These are phyloP conservation scores for Digitaria exilis DNA, from an alignment of 202 grass and related monocot species.

Conservation along the genomic window DNA sequence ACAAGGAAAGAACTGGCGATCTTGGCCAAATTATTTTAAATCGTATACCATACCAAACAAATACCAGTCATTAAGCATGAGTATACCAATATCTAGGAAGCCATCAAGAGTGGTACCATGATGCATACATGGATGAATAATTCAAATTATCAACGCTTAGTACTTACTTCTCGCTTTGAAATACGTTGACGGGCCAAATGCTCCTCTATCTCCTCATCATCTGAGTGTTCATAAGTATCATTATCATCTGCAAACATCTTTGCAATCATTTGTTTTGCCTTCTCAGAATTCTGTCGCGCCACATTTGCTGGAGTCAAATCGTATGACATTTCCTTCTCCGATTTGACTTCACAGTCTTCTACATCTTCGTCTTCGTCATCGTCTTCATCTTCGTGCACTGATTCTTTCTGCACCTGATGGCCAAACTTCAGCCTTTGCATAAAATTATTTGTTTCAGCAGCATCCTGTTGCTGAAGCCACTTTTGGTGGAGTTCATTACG, in stretches of 20 bases:
- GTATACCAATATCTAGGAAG: background rate
- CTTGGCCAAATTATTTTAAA: background rate
- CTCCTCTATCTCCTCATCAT: conserved; percentile 90
- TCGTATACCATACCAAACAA: conserved; percentile 16
- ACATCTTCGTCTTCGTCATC: conserved; percentile 55
- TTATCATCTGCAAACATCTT: conserved; percentile 83
- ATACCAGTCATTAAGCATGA: background rate
- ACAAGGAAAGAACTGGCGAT: background rate
- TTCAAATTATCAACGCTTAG: background rate
- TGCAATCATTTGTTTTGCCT: conserved; percentile 81
- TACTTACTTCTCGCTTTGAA: conserved; percentile 67
- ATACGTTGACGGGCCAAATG: conserved; percentile 62
- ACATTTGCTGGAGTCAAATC: conserved; percentile 60
- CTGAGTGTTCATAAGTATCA: conserved; percentile 80
- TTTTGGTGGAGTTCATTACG: conserved; percentile 87
- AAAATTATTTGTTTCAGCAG: conserved; percentile 71
- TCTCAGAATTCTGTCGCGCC: conserved; percentile 66
- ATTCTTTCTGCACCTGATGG: conserved; percentile 57
- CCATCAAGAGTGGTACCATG: background rate
- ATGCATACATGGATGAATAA: background rate
- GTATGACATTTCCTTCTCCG: conserved; percentile 52
- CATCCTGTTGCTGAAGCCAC: conserved; percentile 93
- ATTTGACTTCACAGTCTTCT: conserved; percentile 52
- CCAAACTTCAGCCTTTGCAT: conserved; percentile 75
- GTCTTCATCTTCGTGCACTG: conserved; percentile 54